Percentiles rank a stretch among this genome's conserved stretches.
Conservation (phyloP, 257 asterid species). For the Thymus quinquecostatus region DNA sequence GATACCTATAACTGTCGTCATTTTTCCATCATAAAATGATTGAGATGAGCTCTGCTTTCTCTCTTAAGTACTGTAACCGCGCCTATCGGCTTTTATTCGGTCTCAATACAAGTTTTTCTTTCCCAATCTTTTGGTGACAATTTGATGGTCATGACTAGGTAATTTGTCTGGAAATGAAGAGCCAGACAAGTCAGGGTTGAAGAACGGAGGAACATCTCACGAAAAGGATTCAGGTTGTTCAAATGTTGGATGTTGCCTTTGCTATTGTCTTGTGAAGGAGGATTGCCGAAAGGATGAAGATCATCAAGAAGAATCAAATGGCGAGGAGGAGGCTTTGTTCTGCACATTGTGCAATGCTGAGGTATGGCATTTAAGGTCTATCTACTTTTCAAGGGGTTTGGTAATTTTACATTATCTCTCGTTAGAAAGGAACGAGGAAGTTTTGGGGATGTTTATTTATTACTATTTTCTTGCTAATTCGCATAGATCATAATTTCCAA, state of each 20-base stretch:
- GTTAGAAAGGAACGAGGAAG: neutral
- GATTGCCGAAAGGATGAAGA: conserved; percentile 85
- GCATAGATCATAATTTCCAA: neutral
- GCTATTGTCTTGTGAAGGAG: conserved; percentile 69
- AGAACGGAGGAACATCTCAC: conserved; percentile 55
- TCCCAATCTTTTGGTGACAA: conserved; percentile 29
- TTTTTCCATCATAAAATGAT: conserved; percentile 2
- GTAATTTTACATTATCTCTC: neutral
- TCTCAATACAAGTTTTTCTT: neutral
- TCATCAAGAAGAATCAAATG: conserved; percentile 52
- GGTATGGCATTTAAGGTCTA: conserved; percentile 49
- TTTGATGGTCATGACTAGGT: conserved; percentile 44
- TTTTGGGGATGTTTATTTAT: neutral
- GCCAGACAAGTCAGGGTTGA: conserved; percentile 56
- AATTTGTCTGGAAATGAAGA: conserved; percentile 58
- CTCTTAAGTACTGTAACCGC: neutral
- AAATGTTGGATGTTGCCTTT: conserved; percentile 64
- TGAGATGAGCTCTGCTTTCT: neutral
- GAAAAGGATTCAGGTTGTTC: conserved; percentile 56
- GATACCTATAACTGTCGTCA: neutral
- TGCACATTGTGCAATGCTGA: conserved; percentile 97
- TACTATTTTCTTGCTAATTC: neutral
- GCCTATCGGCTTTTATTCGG: neutral
- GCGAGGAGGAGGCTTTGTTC: conserved; percentile 90
- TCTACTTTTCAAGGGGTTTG: conserved; percentile 6